phyloP scores from a whole-genome alignment of 257 asterid species.

The Solanum appendiculatum region DNA sequence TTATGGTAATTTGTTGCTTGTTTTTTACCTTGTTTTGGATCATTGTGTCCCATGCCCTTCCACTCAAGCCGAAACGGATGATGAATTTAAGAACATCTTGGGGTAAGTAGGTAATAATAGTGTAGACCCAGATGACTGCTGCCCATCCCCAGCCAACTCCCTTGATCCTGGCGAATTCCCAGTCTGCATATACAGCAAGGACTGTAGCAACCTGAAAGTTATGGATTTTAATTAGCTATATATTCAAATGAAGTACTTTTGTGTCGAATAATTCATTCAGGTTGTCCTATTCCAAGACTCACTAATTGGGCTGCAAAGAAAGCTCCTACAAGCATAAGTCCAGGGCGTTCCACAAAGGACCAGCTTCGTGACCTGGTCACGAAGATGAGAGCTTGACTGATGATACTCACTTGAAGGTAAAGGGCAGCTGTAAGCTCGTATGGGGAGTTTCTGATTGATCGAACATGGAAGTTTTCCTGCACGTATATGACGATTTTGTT shows the following conservation, averaged over 20 bases:
- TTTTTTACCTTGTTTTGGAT: conserved; percentile 58
- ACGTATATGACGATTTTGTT: neutral
- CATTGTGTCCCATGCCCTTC: conserved; percentile 75
- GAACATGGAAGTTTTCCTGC: conserved; percentile 39
- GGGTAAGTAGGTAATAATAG: conserved; percentile 63
- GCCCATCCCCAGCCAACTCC: conserved; percentile 96
- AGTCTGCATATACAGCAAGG: conserved; percentile 60
- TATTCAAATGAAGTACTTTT: neutral
- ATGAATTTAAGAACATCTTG: conserved; percentile 74
- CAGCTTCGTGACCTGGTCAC: conserved; percentile 83
- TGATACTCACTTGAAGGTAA: conserved; percentile 92
- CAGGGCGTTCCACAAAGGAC: conserved; percentile 82
- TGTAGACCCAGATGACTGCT: conserved; percentile 69
- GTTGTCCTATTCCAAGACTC: neutral
- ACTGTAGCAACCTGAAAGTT: conserved; percentile 45
- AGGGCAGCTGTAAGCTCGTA: conserved; percentile 69
- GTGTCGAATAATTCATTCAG: neutral
- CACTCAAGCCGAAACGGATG: conserved; percentile 46
- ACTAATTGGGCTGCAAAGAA: conserved; percentile 72
- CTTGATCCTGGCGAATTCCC: conserved; percentile 65
- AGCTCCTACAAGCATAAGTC: conserved; percentile 52
- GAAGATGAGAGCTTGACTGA: conserved; percentile 87
- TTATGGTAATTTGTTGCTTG: neutral
- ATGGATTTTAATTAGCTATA: neutral
- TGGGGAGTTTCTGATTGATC: conserved; percentile 31